Conservation (phyloP, 2,329 filamentous ascomycete genomes). For the Clarireedia hainanense region DNA sequence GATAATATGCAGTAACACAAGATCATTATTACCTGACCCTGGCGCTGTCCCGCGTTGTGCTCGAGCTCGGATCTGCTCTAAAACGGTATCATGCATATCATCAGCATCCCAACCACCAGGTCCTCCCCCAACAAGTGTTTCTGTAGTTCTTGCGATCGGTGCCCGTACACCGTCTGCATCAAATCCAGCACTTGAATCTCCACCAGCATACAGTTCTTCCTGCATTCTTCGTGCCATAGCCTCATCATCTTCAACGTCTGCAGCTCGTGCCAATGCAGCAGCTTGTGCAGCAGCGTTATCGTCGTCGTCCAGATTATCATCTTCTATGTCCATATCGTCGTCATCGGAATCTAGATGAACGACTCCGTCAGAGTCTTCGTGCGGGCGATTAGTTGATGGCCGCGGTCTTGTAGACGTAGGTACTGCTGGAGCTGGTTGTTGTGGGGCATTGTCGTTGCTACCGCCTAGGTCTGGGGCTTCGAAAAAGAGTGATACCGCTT, state of each 20-base stretch:
- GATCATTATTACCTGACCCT: constrained; percentile 15
- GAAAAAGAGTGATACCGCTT: constrained; percentile 84
- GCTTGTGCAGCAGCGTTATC: constrained; percentile 20
- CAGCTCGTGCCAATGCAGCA: constrained; percentile 36
- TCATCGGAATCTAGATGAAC: constrained; percentile 43
- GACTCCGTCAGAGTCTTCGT: constrained; percentile 10
- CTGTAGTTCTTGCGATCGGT: constrained; percentile 83
- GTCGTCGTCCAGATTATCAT: constrained; percentile 31
- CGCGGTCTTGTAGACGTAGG: constrained; percentile 25
- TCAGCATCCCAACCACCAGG: constrained; percentile 40
- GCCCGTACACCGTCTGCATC: constrained; percentile 65
- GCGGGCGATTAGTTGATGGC: constrained; percentile 20
- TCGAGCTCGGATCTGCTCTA: constrained; percentile 29
- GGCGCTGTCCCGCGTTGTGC: constrained; percentile 18
- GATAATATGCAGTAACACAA: constrained; percentile 2
- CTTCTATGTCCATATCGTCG: constrained; percentile 53
- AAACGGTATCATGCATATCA: constrained; percentile 28
- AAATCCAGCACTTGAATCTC: constrained; percentile 34
- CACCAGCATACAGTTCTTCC: constrained; percentile 74
- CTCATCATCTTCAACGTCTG: constrained; percentile 77
- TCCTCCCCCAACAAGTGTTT: constrained; percentile 73
- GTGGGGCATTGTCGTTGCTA: constrained; percentile 14
- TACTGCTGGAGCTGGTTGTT: constrained; percentile 22
- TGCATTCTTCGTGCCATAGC: constrained; percentile 88
- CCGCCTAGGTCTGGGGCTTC: constrained; percentile 68